Percentiles rank a stretch among this genome's conserved stretches.
Conservation (phyloP, 768 basidiomycete species). For the Udeniomyces megalosporus region DNA sequence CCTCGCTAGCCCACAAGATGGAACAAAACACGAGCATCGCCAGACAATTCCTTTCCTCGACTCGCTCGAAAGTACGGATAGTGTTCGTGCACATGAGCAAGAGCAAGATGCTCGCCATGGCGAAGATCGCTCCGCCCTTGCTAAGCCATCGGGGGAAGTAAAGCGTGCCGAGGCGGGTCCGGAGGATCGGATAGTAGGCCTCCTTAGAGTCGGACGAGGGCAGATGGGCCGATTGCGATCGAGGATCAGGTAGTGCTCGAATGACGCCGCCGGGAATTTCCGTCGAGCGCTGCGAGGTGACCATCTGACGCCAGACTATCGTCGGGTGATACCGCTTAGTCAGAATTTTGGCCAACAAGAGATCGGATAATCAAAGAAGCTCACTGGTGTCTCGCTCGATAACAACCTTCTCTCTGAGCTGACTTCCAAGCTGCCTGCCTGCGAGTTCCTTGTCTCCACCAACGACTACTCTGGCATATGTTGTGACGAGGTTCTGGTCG, state of each 20-base stretch:
- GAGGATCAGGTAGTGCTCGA: conserved; percentile 20
- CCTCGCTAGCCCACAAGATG: conserved; percentile 92
- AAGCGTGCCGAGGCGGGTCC: conserved; percentile 51
- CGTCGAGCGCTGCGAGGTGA: conserved; percentile 36
- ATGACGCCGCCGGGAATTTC: conserved; percentile 19
- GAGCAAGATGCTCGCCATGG: conserved; percentile 46
- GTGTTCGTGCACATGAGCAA: conserved; percentile 39
- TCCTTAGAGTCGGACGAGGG: conserved; percentile 35
- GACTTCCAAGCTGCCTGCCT: conserved; percentile 61
- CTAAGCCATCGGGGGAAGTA: conserved; percentile 39
- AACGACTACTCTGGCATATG: conserved; percentile 61
- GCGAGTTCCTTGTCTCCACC: conserved; percentile 52
- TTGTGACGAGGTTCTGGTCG: conserved; percentile 52
- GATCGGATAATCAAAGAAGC: conserved; percentile 25
- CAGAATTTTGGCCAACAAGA: no score
- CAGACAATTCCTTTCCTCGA: conserved; percentile 72
- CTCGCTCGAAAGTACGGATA: conserved; percentile 37
- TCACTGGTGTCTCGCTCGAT: conserved; percentile 76
- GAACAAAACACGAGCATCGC: conserved; percentile 81
- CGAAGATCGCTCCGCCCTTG: conserved; percentile 42
- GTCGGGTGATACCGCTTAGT: no score
- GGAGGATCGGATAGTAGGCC: conserved; percentile 34
- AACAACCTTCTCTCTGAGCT: conserved; percentile 83
- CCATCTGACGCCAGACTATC: conserved; percentile 78
- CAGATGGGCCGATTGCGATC: background rate